Evolutionary conservation across 805 yeast species (phyloP).

Genomic region (Kuraishia piskuri): DNA sequence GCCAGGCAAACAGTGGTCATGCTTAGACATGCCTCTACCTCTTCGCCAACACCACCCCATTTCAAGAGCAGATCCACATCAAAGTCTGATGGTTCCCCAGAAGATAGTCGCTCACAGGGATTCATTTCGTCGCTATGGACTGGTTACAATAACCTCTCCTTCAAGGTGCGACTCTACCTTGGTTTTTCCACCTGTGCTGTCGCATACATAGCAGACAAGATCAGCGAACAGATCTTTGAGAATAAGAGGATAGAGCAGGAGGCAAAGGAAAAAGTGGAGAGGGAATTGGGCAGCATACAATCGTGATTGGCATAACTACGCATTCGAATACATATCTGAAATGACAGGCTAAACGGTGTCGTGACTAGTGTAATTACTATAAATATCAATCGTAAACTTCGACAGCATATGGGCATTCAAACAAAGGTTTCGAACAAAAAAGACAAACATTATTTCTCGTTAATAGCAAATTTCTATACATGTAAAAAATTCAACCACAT

Average conservation of each 20-base stretch:
- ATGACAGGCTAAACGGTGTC: background rate
- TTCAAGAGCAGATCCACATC: background rate
- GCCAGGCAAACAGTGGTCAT: background rate
- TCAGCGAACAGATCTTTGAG: conserved; percentile 19
- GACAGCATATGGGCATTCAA: background rate
- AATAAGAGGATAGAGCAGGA: conserved; percentile 22
- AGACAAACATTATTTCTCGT: background rate
- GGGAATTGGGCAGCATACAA: conserved; percentile 11
- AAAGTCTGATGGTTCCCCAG: background rate
- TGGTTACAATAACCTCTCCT: conserved; percentile 16
- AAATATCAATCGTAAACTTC: background rate
- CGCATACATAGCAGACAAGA: conserved; percentile 21
- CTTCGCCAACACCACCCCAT: background rate
- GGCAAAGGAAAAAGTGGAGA: conserved; percentile 21
- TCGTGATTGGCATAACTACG: no score
- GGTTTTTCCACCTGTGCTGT: conserved; percentile 22
- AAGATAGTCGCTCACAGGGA: background rate
- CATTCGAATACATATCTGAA: no score
- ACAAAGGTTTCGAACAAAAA: background rate
- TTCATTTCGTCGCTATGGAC: conserved; percentile 4
- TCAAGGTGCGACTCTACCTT: conserved; percentile 20
- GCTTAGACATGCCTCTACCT: background rate
- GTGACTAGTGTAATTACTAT: background rate
- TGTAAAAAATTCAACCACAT: background rate
- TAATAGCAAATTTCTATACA: conserved; percentile 5